Base-by-base conservation (phyloP, 2,329 filamentous ascomycete genomes). In the Ophiocordyceps unilateralis region DNA sequence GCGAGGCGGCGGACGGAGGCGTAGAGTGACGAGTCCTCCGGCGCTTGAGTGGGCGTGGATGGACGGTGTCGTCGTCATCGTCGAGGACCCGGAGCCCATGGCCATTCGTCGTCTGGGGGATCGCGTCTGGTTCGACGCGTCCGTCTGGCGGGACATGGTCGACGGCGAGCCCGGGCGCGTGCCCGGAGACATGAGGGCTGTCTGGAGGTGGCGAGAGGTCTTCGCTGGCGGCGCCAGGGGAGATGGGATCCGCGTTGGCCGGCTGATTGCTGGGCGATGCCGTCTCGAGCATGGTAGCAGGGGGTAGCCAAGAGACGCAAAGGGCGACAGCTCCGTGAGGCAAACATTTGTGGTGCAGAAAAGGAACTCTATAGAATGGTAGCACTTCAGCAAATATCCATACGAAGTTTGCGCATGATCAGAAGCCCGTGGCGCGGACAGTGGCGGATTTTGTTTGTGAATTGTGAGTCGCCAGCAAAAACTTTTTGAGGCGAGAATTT, bases 41-140 rank as follows among this genome's bases (percentile, higher is more conserved):
- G 56, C 81, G 76, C 61, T 87, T 87, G 15, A 67, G 60, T 22
- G 76, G 75, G 43, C 67, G 69, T 46, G 67, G 69, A 39, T 66
- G 45, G 36, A 49, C 62, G 61, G 46, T 70, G 36, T 49, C 63
- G 62, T 46, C 70, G 55, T 58, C 74, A 74, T 48, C 74, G 74
- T 61, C 83, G 82, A 38, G 63, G 57, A 32, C 68, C 66, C 44
- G 62, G 62, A 47, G 64, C 39, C 42, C 40, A 40, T 53, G 53
- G 48, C 51, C 52, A 45, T 59, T 58, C n/a, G 48, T 51, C 39
- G 47, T 20, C n/a, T 19, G 45, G 21, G 45, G 44, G 19, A 47
- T 50, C 51, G 53, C 54, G 45, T 51, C 48, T 19, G 46, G 42
- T 14, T 43, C 43, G 40, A 42, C 44, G 44, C 48, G 48, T 46